A percentile compares a stretch with the other conserved stretches of the same genome.
These are phyloP conservation scores for Fusarium penzigii DNA, from an alignment of 2,329 filamentous ascomycete genomes.

Conservation along the genomic window DNA sequence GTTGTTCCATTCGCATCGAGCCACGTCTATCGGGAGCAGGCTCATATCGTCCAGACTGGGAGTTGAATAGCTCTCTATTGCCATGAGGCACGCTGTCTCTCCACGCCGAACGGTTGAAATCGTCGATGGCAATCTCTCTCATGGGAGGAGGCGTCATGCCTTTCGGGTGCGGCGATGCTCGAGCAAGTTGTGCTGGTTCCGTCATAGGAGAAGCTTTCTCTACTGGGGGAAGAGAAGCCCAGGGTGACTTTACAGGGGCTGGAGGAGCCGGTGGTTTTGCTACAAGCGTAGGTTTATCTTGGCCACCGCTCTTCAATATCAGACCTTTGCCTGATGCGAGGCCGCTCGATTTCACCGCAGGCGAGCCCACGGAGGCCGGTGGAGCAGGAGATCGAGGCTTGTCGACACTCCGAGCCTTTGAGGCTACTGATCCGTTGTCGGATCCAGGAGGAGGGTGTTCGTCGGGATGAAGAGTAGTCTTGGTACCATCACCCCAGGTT, in stretches of 20 bases:
- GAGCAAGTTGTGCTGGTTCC: slow-evolving; percentile 51
- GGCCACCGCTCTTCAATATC: slow-evolving; percentile 62
- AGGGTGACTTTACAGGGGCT: slow-evolving; percentile 82
- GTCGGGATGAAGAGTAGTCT: slow-evolving; percentile 69
- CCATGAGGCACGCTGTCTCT: slow-evolving; percentile 65
- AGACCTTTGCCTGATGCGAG: slow-evolving; percentile 60
- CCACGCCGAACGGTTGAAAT: slow-evolving; percentile 84
- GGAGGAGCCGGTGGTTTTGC: slow-evolving; percentile 69
- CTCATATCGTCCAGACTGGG: slow-evolving; percentile 92
- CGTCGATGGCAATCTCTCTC: slow-evolving; percentile 90
- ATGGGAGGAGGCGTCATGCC: slow-evolving; percentile 48
- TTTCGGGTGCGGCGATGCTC: slow-evolving; percentile 56
- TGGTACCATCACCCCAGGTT: slow-evolving; percentile 86
- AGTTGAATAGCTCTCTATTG: slow-evolving; percentile 84
- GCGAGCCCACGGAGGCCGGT: slow-evolving; percentile 36
- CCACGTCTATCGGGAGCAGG: slow-evolving; percentile 79
- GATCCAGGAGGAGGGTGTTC: slow-evolving; percentile 41
- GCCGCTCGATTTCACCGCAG: slow-evolving; percentile 46
- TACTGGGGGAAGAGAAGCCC: slow-evolving; percentile 83
- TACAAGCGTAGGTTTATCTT: slow-evolving; percentile 72
- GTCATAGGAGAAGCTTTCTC: slow-evolving; percentile 74
- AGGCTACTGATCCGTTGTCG: slow-evolving; percentile 27
- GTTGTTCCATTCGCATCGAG: slow-evolving; percentile 65
- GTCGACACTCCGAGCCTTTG: slow-evolving; percentile 33
- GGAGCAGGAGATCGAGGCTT: slow-evolving; percentile 49